Conservation (phyloP, 1,284 basidiomycete species). For the Peniophora sp. region DNA sequence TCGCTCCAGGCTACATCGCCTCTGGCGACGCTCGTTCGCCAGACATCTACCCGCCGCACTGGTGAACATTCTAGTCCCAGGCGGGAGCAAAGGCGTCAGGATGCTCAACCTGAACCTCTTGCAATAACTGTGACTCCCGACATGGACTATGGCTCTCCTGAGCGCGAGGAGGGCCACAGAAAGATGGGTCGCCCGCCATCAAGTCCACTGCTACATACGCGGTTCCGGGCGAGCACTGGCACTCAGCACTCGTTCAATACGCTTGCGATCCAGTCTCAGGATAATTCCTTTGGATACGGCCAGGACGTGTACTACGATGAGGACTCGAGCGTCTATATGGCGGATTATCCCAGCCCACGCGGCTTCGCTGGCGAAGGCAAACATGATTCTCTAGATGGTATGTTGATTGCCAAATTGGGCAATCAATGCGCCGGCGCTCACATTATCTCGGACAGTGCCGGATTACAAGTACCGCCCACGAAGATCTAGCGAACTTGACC, state of each 20-base stretch:
- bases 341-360: constrained; percentile 5
- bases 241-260: constrained; percentile 35
- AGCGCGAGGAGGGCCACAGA: constrained; percentile 1
- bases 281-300: constrained; percentile 1
- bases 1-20: constrained; percentile 27
- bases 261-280: constrained; percentile 9
- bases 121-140: constrained; percentile 3
- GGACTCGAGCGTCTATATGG: constrained; percentile 31
- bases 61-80: too few species aligned
- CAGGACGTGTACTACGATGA: constrained; percentile 23
- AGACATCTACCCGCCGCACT: constrained; percentile 24
- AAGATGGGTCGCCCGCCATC: constrained; percentile 20
- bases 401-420: too few species aligned
- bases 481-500: neutral
- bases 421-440: too few species aligned
- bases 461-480: neutral
- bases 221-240: constrained; percentile 48
- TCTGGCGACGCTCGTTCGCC: constrained; percentile 30
- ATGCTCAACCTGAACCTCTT: constrained; percentile 6
- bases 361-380: neutral
- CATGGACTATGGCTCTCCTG: constrained; percentile 1
- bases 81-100: constrained; percentile 15
- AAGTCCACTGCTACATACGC: constrained; percentile 58
- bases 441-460: too few species aligned
- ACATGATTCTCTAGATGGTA: neutral